These are phyloP conservation scores for Dictyostelium brefeldianum DNA, from an alignment of 78 protist species.

Conservation along the genomic window DNA sequence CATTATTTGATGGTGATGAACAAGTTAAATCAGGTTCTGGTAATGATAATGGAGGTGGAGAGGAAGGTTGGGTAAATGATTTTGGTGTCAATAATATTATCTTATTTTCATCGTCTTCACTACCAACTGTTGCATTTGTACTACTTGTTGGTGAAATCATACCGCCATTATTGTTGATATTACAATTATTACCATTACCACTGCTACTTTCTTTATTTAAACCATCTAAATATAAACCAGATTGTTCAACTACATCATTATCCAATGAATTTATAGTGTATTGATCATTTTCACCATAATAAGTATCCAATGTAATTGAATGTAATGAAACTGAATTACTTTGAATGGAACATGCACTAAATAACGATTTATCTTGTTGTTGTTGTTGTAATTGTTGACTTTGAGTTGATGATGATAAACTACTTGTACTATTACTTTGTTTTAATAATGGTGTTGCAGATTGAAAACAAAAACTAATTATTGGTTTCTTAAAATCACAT, in stretches of 20 bases:
- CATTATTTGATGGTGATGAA: neutral
- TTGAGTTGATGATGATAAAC: neutral
- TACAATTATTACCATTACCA: neutral
- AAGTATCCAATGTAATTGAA: neutral
- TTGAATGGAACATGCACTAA: constrained; percentile 34
- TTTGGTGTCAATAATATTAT: constrained; percentile 22
- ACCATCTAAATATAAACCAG: constrained; percentile 9
- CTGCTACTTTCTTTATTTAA: neutral
- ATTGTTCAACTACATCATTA: neutral
- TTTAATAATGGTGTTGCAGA: neutral
- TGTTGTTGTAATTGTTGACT: neutral
- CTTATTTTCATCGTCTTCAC: constrained; percentile 11
- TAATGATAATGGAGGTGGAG: constrained; percentile 70
- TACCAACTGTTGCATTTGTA: constrained; percentile 20
- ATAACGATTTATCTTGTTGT: constrained; percentile 1
- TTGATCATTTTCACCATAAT: constrained; percentile 17
- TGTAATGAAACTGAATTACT: neutral
- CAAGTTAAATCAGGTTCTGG: constrained; percentile 69
- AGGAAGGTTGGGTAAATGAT: constrained; percentile 31
- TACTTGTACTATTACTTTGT: constrained; percentile 15
- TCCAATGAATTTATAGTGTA: neutral
- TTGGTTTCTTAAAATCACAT: constrained; percentile 53
- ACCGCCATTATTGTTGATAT: neutral
- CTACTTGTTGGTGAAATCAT: constrained; percentile 4
- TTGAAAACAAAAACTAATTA: constrained; percentile 43